Percentiles rank a stretch among this genome's conserved stretches.
phyloP scores from a whole-genome alignment of 192 early-diverging fungal species.

The Backusella parvicylindrica region DNA sequence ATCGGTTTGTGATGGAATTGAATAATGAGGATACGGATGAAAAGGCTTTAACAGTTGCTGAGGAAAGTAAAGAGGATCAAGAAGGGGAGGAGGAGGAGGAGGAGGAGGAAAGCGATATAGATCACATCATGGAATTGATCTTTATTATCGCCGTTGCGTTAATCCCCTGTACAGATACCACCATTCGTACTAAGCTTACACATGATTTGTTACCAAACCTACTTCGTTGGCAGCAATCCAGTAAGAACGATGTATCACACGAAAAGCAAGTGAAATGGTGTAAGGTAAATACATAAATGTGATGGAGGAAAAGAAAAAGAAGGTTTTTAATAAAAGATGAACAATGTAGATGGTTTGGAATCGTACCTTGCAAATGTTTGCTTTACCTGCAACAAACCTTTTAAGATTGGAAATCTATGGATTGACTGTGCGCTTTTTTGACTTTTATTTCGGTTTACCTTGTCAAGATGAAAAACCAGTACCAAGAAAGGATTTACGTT shows the following conservation, averaged over 20 bases:
- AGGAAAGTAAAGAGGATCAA: neutral
- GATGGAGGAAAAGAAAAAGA: neutral
- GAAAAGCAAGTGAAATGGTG: conserved; percentile 19
- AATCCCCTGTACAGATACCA: conserved; percentile 29
- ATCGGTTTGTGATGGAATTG: conserved; percentile 14
- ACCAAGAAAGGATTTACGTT: conserved; percentile 22
- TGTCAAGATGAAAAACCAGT: neutral
- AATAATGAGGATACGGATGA: neutral
- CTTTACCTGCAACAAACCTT: conserved; percentile 34
- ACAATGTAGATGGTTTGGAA: conserved; percentile 32
- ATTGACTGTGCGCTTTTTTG: conserved; percentile 29
- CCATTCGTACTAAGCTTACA: conserved; percentile 21
- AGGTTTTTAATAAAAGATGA: too few species aligned
- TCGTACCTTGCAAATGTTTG: conserved; percentile 27
- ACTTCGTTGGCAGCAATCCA: conserved; percentile 19
- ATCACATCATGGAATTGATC: conserved; percentile 23
- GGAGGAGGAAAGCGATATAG: neutral
- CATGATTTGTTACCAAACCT: conserved; percentile 27
- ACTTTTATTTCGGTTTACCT: conserved; percentile 28
- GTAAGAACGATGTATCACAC: neutral
- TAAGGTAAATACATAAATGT: conserved; percentile 12
- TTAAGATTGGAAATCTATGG: conserved; percentile 32
- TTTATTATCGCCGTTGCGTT: conserved; percentile 16
- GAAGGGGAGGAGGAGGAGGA: neutral
- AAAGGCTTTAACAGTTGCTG: neutral